Base-by-base conservation (phyloP, 192 early-diverging fungal species). In the Entrophospora sp. region DNA sequence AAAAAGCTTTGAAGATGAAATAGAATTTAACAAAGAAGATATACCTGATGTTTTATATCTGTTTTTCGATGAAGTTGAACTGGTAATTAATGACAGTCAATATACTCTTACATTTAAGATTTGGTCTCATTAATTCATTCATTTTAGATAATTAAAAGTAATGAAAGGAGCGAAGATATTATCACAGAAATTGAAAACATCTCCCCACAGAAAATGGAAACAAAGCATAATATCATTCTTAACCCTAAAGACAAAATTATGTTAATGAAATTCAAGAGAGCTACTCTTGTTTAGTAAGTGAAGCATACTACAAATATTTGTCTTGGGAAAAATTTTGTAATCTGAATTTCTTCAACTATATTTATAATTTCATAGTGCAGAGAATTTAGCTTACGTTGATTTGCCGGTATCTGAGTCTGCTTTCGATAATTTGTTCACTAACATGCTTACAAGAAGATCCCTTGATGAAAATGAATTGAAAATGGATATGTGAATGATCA, bases 401-500 rank as follows among this genome's bases (percentile, higher is more conserved):
- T 28, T 68, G 43, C 66, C 53, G 32, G 28, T 68, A 0, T 69
- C 59, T 3, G 67, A 69, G 38, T 16, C 60, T 37, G 24, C 57
- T 38, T 69, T 52, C 34, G 57, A 69, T 51, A 69, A 61, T 53
- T 52, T 7, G 8, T 69, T 69, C 51, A 60, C 59, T 12, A 69
- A 69, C 3, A 69, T 69, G 67, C 59, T 69, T 1, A 38, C 46
- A 48, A 69, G 46, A 16, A 60, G 67, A 69, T 69, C 62, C 40
- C 42, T 69, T 3, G 59, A 69, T 24, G 48, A 40, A 25, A 25
- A 13, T 20, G 67, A 69, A 37, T 30, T 69, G 14, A 69, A 69
- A 31, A 69, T 69, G 59, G 67, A 69, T 20, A 24, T 64, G 67
- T 69, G 52, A 69, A 45, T 69, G n/a, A n/a, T n/a, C n/a, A n/a